Conservation (phyloP, 106 monocot species). For the Dendrobium chrysotoxum region DNA sequence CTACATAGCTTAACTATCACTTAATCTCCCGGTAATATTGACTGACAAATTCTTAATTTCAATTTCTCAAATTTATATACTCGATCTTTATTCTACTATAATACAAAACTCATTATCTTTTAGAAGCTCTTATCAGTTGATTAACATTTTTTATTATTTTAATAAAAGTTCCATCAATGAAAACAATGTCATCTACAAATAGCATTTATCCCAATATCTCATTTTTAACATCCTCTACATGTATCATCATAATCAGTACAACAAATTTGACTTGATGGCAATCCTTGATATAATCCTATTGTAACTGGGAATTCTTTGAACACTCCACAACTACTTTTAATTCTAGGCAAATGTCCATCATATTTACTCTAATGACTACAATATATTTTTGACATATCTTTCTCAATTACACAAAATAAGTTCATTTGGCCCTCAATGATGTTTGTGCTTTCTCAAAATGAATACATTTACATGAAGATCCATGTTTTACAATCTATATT, state of each 20-base stretch:
- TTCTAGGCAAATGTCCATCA: not conserved
- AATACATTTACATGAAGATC: too few relatives aligned
- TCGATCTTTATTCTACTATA: not conserved
- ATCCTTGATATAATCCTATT: too few relatives aligned
- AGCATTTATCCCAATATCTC: not conserved
- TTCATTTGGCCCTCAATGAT: too few relatives aligned
- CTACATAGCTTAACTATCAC: not conserved
- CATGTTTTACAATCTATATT: too few relatives aligned
- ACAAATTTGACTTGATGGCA: too few relatives aligned
- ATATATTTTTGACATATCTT: too few relatives aligned
- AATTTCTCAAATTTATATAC: not conserved
- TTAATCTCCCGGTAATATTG: not conserved
- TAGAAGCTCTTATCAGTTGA: not conserved
- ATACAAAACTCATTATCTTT: not conserved
- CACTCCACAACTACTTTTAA: not conserved
- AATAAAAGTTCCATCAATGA: not conserved
- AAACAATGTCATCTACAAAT: not conserved
- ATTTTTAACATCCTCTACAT: not conserved
- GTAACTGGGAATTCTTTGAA: not conserved
- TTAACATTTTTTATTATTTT: not conserved
- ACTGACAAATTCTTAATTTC: not conserved
- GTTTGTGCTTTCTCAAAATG: too few relatives aligned
- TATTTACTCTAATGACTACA: not conserved
- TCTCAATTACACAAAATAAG: too few relatives aligned
- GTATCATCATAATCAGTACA: too few relatives aligned